Base-by-base conservation (phyloP, 2,329 filamentous ascomycete genomes). In the Pseudonectria buxi region DNA sequence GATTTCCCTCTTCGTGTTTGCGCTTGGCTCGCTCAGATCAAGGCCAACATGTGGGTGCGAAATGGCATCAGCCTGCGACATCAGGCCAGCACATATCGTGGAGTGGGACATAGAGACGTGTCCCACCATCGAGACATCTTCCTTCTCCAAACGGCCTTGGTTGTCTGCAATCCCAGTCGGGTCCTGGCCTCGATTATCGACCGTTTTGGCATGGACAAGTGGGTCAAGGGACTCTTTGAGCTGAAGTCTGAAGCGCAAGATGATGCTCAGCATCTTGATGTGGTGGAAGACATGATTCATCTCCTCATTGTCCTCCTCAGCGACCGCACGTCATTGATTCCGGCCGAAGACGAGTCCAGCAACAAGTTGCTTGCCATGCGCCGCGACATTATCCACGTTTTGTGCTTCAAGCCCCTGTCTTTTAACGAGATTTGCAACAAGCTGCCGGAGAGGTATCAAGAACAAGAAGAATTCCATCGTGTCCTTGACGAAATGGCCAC, bases 11-110 rank as follows among this genome's bases (percentile, higher is more conserved):
- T 98, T 4, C 77, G 94, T 34, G 89, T 96, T 1, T 95, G 88
- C 57, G 88, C 87, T 14, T 98, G 92, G 92, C 70, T 98, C 24
- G 86, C 92, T 6, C 94, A 98, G 65, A 96, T 98, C 79, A 95
- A 94, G 59, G 88, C 90, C 13, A 86, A 88, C 33, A 94, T 96
- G 81, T 98, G 94, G 92, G 90, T 98, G 44, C 81, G 92, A 37
- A 98, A 98, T 56, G 92, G 92, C 3, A 87, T 98, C 55, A 96
- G 90, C 51, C 74, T 98, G 33, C 80, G 90, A 26, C 92, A 98
- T 58, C 92, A 98, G 61, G 92, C 94, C 57, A 84, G 84, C 34
- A 92, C 89, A 13, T 98, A 98, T 57, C 81, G 88, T 12, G 89
- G 87, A 27, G 87, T 95, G 11, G 78, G 80, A 10, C 86, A 94